A percentile compares a stretch with the other conserved stretches of the same genome.
Conservation (phyloP, 768 basidiomycete genomes). For the Suillus decipiens region DNA sequence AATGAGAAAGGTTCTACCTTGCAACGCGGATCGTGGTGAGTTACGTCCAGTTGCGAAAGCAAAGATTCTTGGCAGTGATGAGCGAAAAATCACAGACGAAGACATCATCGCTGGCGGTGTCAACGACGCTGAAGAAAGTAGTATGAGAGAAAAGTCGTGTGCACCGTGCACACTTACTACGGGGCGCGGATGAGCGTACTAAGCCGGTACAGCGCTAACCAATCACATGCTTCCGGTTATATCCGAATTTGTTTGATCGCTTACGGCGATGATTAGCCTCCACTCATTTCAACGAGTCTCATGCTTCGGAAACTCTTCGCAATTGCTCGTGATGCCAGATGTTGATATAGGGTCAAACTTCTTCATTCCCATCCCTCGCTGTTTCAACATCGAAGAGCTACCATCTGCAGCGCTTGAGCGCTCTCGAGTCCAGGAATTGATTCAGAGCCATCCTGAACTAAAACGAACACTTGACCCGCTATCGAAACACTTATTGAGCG, state of each 20-base stretch:
- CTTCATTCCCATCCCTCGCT: slow-evolving; percentile 35
- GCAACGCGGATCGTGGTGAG: slow-evolving; percentile 40
- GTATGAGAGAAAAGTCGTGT: slow-evolving; percentile 4
- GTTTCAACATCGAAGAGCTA: slow-evolving; percentile 47
- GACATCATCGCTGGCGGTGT: slow-evolving; percentile 43
- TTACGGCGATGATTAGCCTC: neutral
- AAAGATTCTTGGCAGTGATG: slow-evolving; percentile 47
- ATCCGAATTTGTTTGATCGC: neutral
- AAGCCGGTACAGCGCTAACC: neutral
- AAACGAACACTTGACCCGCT: slow-evolving; percentile 32
- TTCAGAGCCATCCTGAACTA: slow-evolving; percentile 20
- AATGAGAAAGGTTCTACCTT: slow-evolving; percentile 34
- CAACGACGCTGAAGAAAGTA: neutral
- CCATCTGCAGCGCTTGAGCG: slow-evolving; percentile 41
- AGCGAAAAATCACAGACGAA: slow-evolving; percentile 48
- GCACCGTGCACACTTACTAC: neutral
- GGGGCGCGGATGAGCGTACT: slow-evolving; percentile 1
- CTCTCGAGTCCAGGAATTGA: slow-evolving; percentile 28
- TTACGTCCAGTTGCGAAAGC: slow-evolving; percentile 39
- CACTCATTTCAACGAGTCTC: too few relatives aligned
- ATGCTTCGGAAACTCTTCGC: neutral
- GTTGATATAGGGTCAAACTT: neutral
- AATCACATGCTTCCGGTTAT: slow-evolving; percentile 7
- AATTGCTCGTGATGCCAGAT: neutral
- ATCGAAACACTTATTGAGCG: slow-evolving; percentile 46